phyloP scores from a whole-genome alignment of 306 rosid genomes.

The Trichosanthes truncata region DNA sequence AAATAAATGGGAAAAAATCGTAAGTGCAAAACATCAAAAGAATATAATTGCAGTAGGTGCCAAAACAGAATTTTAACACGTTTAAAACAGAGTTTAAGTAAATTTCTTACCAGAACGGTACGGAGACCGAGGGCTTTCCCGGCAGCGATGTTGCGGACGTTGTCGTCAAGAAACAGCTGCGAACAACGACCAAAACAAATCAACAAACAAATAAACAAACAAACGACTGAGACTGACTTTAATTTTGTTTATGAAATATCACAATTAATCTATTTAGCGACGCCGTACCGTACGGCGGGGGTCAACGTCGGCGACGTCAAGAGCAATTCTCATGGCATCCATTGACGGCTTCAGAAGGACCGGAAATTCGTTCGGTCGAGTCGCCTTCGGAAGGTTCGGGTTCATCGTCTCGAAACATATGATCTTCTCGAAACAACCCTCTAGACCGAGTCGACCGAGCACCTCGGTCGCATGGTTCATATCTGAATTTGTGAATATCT shows the following conservation, averaged over 20 bases:
- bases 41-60: neutral
- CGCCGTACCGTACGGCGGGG: conserved; percentile 54
- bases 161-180: conserved; percentile 83
- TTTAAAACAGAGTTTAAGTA: neutral
- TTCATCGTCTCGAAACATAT: conserved; percentile 82
- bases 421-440: conserved; percentile 61
- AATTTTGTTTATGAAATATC: neutral
- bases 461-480: conserved; percentile 51
- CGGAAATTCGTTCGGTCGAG: conserved; percentile 60
- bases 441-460: conserved; percentile 46
- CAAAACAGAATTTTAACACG: neutral
- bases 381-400: conserved; percentile 51
- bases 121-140: conserved; percentile 64
- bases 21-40: neutral
- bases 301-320: conserved; percentile 44
- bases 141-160: conserved; percentile 46
- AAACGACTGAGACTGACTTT: neutral
- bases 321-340: conserved; percentile 51
- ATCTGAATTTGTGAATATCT: conserved; percentile 88
- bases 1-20: too few relatives aligned
- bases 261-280: neutral
- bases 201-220: neutral
- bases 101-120: conserved; percentile 54
- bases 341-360: conserved; percentile 67
- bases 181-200: neutral